These are phyloP conservation scores for Cylindrodendrum hubeiense DNA, from an alignment of 2,329 filamentous ascomycete genomes.

Conservation along the genomic window DNA sequence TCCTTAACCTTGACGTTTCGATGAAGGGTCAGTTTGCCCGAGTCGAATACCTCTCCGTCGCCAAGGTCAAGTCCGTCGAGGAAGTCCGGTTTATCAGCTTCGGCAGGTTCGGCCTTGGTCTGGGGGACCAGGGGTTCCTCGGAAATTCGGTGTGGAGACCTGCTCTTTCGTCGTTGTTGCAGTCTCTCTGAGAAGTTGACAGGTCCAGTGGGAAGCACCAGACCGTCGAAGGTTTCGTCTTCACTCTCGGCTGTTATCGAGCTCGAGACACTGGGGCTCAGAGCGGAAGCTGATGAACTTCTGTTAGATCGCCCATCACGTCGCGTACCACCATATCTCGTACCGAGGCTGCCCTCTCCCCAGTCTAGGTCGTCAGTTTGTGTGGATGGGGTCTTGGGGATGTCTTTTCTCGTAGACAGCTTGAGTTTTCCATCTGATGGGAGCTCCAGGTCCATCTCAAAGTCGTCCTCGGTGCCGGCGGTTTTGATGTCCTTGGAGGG, in stretches of 20 bases:
- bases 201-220: slow-evolving; percentile 85
- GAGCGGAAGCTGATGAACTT: slow-evolving; percentile 87
- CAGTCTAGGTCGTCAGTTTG: slow-evolving; percentile 87
- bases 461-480: slow-evolving; percentile 68
- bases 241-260: slow-evolving; percentile 93
- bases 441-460: slow-evolving; percentile 80
- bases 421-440: slow-evolving; percentile 75
- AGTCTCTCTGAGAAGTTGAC: slow-evolving; percentile 86
- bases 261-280: slow-evolving; percentile 94
- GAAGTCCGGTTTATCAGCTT: slow-evolving; percentile 78
- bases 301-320: slow-evolving; percentile 83
- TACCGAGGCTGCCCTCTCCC: slow-evolving; percentile 93
- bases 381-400: slow-evolving; percentile 71
- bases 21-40: slow-evolving; percentile 85
- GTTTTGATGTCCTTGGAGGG: slow-evolving; percentile 58
- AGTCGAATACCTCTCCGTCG: slow-evolving; percentile 83
- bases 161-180: slow-evolving; percentile 75
- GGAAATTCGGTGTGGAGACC: slow-evolving; percentile 64
- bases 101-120: slow-evolving; percentile 50
- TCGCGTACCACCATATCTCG: slow-evolving; percentile 87
- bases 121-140: slow-evolving; percentile 51
- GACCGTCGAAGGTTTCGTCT: slow-evolving; percentile 91
- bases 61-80: slow-evolving; percentile 89
- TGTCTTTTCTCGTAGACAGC: slow-evolving; percentile 71
- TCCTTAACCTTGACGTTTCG: slow-evolving; percentile 92